Evolutionary conservation across 257 asterid genomes (phyloP), one percentile per base, ranked within the genome.

Genomic region (Gentiana straminea): DNA sequence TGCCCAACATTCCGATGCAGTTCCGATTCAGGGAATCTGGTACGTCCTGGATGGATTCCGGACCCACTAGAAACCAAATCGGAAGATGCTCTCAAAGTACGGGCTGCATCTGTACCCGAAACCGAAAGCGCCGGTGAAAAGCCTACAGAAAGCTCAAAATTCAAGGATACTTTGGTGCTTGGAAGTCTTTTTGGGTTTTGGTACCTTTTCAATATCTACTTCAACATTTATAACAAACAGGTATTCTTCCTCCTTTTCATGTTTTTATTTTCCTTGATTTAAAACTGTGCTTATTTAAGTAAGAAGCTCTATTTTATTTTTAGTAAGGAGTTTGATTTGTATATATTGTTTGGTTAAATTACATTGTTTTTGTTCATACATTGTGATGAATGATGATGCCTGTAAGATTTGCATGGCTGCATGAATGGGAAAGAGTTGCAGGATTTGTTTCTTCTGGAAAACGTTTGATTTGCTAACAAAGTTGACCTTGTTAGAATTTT

Each of bases 141-240:
- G 49, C 78, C 95, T 54, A 62, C 73, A 56, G 46, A 41, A 10
- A 41, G 46, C 8, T 69, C 91, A 36, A 86, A 77, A 75, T 11
- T 70, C 5, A 5, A 1, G 32, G 86, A 80, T 35, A 88, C 94
- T 37, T 32, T 86, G 76, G 86, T 92, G 65, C 94, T 92, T 4
- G 97, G 95, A 13, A 13, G 71, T 54, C 82, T 92, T 2, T 88
- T 88, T 55, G 99, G 97, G 63, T 77, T 85, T 44, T 92, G 99
- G 99, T 88, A 83, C 73, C 71, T 88, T 8, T 88, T 92, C 39
- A 92, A 92, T 60, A 88, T 88, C 80, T 92, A 83, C 86, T 92
- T 92, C 83, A 92, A 92, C 64, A 85, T 92, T 64, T 88, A 92
- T 67, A 89, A 92, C 75, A 92, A 92, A 62, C 95, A 88, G 96